These are phyloP conservation scores for Mollisia scopiformis DNA, from an alignment of 2,329 filamentous ascomycete species.

Conservation along the genomic window DNA sequence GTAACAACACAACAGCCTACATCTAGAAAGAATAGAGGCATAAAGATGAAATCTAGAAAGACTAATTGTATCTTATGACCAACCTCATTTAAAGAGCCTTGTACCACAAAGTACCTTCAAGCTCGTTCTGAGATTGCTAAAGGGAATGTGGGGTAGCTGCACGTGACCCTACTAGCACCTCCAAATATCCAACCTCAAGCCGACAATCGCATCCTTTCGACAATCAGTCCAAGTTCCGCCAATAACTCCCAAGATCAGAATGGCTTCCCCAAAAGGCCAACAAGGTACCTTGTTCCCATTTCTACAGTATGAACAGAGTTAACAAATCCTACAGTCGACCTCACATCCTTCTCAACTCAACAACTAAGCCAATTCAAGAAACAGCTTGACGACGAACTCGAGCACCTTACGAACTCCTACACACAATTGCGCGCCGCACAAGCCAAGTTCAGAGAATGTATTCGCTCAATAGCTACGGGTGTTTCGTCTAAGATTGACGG, in stretches of 20 bases:
- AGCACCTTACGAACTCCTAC: slow-evolving; percentile 90
- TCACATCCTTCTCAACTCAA: slow-evolving; percentile 78
- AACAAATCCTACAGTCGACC: slow-evolving; percentile 53
- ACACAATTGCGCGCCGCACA: slow-evolving; percentile 88
- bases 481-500: slow-evolving; percentile 45
- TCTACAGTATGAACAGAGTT: not conserved
- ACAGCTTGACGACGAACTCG: slow-evolving; percentile 93
- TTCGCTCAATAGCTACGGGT: slow-evolving; percentile 71
- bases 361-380: slow-evolving; percentile 93
- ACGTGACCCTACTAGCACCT: slow-evolving; percentile 2
- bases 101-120: too few species aligned
- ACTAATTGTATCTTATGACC: too few species aligned
- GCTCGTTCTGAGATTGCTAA: too few species aligned
- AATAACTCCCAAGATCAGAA: not conserved
- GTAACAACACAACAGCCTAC: not conserved
- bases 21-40: too few species aligned
- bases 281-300: slow-evolving; percentile 11
- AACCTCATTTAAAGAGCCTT: too few species aligned
- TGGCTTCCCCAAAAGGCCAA: slow-evolving; percentile 22
- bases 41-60: too few species aligned
- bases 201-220: not conserved
- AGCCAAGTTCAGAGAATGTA: slow-evolving; percentile 88
- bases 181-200: too few species aligned
- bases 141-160: too few species aligned
- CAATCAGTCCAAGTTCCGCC: not conserved